These are phyloP conservation scores for Diplodia seriata DNA, from an alignment of 2,329 filamentous ascomycete genomes.

Conservation along the genomic window DNA sequence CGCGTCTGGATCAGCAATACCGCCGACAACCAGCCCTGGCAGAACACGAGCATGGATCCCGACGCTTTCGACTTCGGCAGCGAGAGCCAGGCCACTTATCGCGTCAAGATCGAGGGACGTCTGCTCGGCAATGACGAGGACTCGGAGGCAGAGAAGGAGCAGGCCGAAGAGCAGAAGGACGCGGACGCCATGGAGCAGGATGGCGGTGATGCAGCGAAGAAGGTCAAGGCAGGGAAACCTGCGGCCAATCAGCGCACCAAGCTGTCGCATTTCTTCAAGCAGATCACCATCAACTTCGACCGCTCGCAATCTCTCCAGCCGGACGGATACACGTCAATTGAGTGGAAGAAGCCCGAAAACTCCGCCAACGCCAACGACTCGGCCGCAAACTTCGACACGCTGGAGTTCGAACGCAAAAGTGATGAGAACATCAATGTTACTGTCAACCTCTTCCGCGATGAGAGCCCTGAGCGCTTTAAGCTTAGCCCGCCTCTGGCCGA, in stretches of 20 bases:
- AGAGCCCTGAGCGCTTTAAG: constrained; percentile 83
- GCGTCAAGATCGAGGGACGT: constrained; percentile 89
- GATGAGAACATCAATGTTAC: constrained; percentile 93
- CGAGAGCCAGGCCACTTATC: constrained; percentile 78
- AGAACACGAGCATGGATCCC: constrained; percentile 70
- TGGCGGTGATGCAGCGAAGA: constrained; percentile 44
- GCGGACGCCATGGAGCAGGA: constrained; percentile 68
- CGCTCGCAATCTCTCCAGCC: constrained; percentile 69
- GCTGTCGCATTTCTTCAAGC: constrained; percentile 82
- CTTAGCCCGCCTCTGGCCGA: constrained; percentile 81
- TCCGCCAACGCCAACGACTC: constrained; percentile 61
- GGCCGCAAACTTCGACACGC: constrained; percentile 81
- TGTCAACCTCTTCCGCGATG: constrained; percentile 84
- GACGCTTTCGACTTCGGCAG: constrained; percentile 84
- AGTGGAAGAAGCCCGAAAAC: constrained; percentile 83
- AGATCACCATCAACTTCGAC: constrained; percentile 71
- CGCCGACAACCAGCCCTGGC: constrained; percentile 93
- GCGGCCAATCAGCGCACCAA: constrained; percentile 53
- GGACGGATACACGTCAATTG: constrained; percentile 68
- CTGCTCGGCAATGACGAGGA: constrained; percentile 66
- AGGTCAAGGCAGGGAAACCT: constrained; percentile 39
- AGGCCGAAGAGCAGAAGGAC: constrained; percentile 47
- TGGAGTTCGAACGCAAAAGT: constrained; percentile 88
- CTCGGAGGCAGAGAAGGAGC: constrained; percentile 39
- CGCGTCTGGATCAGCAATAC: constrained; percentile 96